Percentiles rank a stretch among this genome's conserved stretches.
These are phyloP conservation scores for Paraconiothyrium sp. DNA, from an alignment of 2,329 filamentous ascomycete species.

Conservation along the genomic window DNA sequence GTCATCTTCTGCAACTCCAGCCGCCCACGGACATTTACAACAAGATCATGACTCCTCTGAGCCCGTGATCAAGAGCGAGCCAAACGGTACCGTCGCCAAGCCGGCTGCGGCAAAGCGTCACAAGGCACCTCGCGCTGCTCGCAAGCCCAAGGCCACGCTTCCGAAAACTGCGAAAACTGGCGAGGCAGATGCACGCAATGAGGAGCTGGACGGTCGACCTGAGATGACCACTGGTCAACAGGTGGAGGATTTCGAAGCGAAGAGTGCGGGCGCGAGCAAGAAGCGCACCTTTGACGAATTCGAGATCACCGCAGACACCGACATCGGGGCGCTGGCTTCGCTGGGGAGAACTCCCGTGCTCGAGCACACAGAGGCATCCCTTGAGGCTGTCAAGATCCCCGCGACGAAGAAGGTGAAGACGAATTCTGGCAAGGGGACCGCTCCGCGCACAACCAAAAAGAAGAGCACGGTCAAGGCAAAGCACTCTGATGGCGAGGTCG, in stretches of 20 bases:
- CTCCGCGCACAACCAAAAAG: not conserved
- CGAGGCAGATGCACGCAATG: not conserved
- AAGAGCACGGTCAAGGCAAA: not conserved
- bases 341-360: not conserved
- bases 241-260: no score
- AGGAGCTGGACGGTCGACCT: not conserved
- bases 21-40: no score
- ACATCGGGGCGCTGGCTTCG: not conserved
- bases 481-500: not conserved
- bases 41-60: no score
- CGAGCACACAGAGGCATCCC: not conserved
- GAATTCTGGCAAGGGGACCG: not conserved
- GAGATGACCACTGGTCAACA: no score
- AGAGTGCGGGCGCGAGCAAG: not conserved
- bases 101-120: not conserved
- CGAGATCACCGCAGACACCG: not conserved
- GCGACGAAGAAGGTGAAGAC: constrained; percentile 6
- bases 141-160: not conserved
- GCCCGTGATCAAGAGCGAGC: no score
- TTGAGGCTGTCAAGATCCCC: not conserved
- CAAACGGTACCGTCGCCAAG: no score
- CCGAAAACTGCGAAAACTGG: not conserved
- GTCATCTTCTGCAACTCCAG: no score
- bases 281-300: not conserved
- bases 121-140: not conserved